These are phyloP conservation scores for Phytophthora meadii DNA, from an alignment of 352 stramenopile genomes.

Conservation along the genomic window DNA sequence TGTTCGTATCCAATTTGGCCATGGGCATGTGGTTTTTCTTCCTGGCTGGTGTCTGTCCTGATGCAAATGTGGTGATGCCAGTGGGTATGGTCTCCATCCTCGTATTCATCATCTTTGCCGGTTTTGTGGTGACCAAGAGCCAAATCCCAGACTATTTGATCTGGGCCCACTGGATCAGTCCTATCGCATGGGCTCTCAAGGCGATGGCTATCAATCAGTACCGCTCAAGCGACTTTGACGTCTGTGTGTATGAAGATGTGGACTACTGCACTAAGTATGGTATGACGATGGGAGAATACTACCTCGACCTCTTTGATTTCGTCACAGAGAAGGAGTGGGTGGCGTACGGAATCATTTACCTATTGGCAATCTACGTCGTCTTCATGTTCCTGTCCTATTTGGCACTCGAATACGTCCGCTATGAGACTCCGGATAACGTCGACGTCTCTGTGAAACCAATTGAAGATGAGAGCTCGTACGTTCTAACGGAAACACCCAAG, in stretches of 20 bases:
- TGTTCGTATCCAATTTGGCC: constrained; percentile 15
- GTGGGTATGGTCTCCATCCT: constrained; percentile 18
- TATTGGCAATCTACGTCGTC: constrained; percentile 14
- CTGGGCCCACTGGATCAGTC: constrained; percentile 62
- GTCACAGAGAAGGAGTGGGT: constrained; percentile 20
- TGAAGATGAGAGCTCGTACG: constrained; percentile 17
- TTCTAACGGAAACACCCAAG: constrained; percentile 16
- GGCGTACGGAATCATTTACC: constrained; percentile 16
- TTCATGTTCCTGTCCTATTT: constrained; percentile 27
- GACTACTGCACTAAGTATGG: constrained; percentile 17
- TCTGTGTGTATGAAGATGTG: constrained; percentile 19
- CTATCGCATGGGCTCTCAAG: constrained; percentile 44
- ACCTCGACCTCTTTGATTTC: constrained; percentile 20
- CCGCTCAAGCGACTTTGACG: constrained; percentile 23
- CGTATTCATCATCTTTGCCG: constrained; percentile 45
- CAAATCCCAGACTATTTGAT: constrained; percentile 42
- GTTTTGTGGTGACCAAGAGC: constrained; percentile 21
- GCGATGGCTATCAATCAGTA: constrained; percentile 45
- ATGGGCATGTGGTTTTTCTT: constrained; percentile 24
- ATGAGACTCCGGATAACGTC: constrained; percentile 17
- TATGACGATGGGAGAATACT: constrained; percentile 23
- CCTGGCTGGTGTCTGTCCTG: constrained; percentile 11
- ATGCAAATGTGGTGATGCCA: constrained; percentile 17
- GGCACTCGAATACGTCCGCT: constrained; percentile 17
- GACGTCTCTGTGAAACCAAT: constrained; percentile 15